These are phyloP conservation scores for Cicer pinnatifidum DNA, from an alignment of 306 rosid genomes.

Conservation along the genomic window DNA sequence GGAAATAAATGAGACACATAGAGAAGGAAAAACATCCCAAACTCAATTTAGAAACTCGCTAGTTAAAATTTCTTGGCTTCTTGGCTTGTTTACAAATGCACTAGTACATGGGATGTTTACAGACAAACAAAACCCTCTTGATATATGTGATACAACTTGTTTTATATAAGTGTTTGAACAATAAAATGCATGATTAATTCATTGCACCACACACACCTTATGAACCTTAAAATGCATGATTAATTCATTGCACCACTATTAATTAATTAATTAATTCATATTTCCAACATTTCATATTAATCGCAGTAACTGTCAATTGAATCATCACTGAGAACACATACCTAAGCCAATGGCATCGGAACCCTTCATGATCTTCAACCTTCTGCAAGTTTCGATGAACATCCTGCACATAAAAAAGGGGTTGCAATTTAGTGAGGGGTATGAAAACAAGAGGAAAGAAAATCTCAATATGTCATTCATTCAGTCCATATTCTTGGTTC, in stretches of 20 bases:
- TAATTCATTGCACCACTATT: not conserved
- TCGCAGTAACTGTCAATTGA: conserved; percentile 8
- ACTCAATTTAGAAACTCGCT: not conserved
- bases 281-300: conserved; percentile 1
- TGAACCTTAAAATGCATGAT: conserved; percentile 8
- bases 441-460: conserved; percentile 18
- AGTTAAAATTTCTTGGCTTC: not conserved
- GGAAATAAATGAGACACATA: not conserved
- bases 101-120: not conserved
- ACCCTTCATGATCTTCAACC: conserved; percentile 95
- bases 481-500: conserved; percentile 3
- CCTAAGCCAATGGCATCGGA: conserved; percentile 99
- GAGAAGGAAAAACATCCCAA: not conserved
- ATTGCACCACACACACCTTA: not conserved
- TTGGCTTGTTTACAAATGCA: not conserved
- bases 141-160: not conserved
- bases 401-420: conserved; percentile 60
- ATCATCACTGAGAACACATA: conserved; percentile 44
- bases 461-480: not conserved
- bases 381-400: conserved; percentile 90
- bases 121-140: not conserved
- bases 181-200: not conserved
- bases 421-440: conserved; percentile 26
- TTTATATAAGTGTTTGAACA: not conserved
- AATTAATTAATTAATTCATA: not conserved